Evolutionary conservation across 768 basidiomycete species (phyloP).

Genomic region (Suillus variegatus): DNA sequence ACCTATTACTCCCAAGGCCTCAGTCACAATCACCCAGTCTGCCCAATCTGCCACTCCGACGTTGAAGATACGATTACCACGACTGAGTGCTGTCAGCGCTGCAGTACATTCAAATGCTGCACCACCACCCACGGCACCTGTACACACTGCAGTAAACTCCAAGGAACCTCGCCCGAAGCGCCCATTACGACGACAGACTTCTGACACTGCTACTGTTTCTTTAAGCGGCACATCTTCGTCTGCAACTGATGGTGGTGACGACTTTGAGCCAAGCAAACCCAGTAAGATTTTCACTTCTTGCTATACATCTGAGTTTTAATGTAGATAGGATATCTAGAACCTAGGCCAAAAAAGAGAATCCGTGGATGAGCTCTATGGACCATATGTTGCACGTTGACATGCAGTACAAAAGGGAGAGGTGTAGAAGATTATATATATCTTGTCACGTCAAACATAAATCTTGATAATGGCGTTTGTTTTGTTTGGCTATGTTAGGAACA

Average conservation of each 20-base stretch:
- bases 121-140: constrained; percentile 23
- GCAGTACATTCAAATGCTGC: constrained; percentile 24
- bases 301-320: neutral
- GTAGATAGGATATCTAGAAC: neutral
- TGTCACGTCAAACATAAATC: constrained; percentile 1
- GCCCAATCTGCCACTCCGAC: constrained; percentile 33
- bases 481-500: neutral
- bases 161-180: constrained; percentile 32
- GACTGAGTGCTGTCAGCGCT: constrained; percentile 30
- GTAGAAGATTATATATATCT: constrained; percentile 3
- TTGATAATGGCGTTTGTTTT: neutral
- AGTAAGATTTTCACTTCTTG: constrained; percentile 23
- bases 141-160: constrained; percentile 19
- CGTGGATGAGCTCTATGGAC: neutral
- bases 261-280: constrained; percentile 26
- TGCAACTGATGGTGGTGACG: constrained; percentile 29
- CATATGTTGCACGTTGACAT: neutral
- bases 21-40: constrained; percentile 35
- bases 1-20: constrained; percentile 34
- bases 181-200: constrained; percentile 21
- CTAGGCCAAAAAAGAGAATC: neutral
- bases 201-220: constrained; percentile 30
- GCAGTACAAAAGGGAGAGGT: neutral
- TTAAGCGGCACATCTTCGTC: constrained; percentile 34
- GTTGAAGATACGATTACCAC: constrained; percentile 35